These are phyloP conservation scores for Eucalyptus cloeziana DNA, from an alignment of 345 rosid genomes.

Conservation along the genomic window DNA sequence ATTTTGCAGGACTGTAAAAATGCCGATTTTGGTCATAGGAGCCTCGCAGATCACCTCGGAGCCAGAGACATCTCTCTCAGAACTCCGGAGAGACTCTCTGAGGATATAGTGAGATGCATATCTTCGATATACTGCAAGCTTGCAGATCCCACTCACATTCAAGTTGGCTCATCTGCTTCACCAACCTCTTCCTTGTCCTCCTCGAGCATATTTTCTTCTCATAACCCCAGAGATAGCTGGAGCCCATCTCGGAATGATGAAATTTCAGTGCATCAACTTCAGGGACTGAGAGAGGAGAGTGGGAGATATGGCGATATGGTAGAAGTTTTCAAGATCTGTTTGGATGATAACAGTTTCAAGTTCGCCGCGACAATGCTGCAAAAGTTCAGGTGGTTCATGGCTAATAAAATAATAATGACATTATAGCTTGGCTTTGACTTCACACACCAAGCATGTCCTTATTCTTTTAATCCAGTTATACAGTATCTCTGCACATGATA, in stretches of 20 bases:
- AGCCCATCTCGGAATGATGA: conserved; percentile 44
- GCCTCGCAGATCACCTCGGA: conserved; percentile 68
- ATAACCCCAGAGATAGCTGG: conserved; percentile 45
- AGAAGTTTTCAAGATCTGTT: conserved; percentile 44
- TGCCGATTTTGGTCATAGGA: conserved; percentile 29
- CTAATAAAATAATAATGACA: background rate
- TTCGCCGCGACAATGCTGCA: conserved; percentile 51
- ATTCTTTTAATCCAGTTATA: background rate
- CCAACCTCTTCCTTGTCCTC: conserved; percentile 66
- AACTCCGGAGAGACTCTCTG: conserved; percentile 60
- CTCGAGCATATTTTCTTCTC: conserved; percentile 66
- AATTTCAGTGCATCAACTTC: conserved; percentile 8
- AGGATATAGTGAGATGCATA: conserved; percentile 70
- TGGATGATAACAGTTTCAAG: conserved; percentile 48
- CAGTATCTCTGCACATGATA: background rate
- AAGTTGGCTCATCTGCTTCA: conserved; percentile 33
- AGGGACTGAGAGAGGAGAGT: conserved; percentile 30
- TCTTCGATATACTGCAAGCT: conserved; percentile 76
- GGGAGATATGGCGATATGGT: conserved; percentile 21
- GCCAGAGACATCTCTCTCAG: background rate
- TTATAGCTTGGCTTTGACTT: background rate
- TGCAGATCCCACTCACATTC: conserved; percentile 14
- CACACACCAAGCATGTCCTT: background rate
- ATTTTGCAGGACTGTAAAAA: conserved; percentile 27
- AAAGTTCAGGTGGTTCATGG: conserved; percentile 49